Base-by-base conservation (phyloP, 139 green algal species). In the Auxenochlorella protothecoides region DNA sequence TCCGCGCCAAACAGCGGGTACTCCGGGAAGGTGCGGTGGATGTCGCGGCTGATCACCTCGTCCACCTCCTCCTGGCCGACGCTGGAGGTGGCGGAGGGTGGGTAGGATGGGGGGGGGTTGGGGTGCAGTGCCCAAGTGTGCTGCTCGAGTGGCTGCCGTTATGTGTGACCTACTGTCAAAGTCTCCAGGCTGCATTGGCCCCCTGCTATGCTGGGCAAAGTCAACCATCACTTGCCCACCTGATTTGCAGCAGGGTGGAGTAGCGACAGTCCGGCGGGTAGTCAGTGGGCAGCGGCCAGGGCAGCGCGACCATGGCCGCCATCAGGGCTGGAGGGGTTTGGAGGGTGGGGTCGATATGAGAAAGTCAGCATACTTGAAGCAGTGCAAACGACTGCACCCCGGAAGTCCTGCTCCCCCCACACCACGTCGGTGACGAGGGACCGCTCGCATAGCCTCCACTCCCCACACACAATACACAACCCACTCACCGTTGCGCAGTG, bases 11-110 rank as follows among this genome's bases (percentile, higher is more conserved):
- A 97, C 66, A 92, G 76, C 3, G 89, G 86, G 75, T 96, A 86
- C 81, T 96, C 88, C 3, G 93, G 93, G 79, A 98, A 98, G 53
- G 93, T 98, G 68, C 93, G 87, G 74, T 92, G 79, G 69, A 98
- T 89, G 80, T 98, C 93, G 0, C 93, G 84, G 55, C 69, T 55
- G 65, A 98, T 98, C 60, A 92, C 78, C 59, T 97, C 91, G 52
- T 96, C 90, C 7, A 94, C 74, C 63, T 93, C 88, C 78, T 93
- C 85, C 72, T 92, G 86, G 4, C 78, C 82, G 71, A 85, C 66
- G 55, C 72, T 80, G 64, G 59, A 57, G n/a, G 14, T 69, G 61
- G 4, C n/a, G n/a, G n/a, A n/a, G n/a, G 61, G 2, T n/a, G 4
- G 65, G 14, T 16, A 11, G 44, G 13, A 66, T 5, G 0, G 0